Percentiles rank a stretch among this genome's conserved stretches.
Evolutionary conservation across 805 yeast species (phyloP).

Genomic region (Zygotorulaspora sp.): DNA sequence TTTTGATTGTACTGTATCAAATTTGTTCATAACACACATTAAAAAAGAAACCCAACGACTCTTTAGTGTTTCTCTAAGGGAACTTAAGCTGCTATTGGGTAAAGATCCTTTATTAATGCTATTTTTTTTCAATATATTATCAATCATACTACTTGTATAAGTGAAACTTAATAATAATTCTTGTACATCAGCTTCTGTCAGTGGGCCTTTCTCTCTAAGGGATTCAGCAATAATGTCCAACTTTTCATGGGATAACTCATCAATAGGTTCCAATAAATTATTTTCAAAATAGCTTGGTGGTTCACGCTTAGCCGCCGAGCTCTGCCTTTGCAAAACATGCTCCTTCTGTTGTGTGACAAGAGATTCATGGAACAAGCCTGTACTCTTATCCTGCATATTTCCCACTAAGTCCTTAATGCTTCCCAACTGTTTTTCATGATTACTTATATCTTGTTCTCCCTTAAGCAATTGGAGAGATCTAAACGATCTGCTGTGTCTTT

Average conservation of each 20-base stretch:
- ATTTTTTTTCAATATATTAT: not conserved
- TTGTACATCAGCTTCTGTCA: slow-evolving; percentile 19
- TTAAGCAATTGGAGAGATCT: slow-evolving; percentile 7
- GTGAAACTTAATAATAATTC: slow-evolving; percentile 13
- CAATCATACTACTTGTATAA: slow-evolving; percentile 4
- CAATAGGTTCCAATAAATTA: slow-evolving; percentile 14
- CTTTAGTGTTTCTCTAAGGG: slow-evolving; percentile 6
- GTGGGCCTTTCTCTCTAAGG: slow-evolving; percentile 7
- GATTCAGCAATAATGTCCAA: slow-evolving; percentile 3
- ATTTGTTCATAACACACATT: slow-evolving; percentile 8
- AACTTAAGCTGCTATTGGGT: slow-evolving; percentile 3
- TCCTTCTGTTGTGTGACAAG: not conserved
- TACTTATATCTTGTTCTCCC: slow-evolving; percentile 3
- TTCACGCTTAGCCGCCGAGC: slow-evolving; percentile 5
- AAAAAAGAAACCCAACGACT: slow-evolving; percentile 12
- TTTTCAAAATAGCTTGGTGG: not conserved
- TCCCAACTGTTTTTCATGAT: not conserved
- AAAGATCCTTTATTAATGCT: not conserved
- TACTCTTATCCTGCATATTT: not conserved
- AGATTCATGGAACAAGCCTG: not conserved
- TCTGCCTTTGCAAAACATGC: slow-evolving; percentile 1
- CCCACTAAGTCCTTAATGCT: not conserved
- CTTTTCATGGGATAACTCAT: slow-evolving; percentile 16
- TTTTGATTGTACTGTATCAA: slow-evolving; percentile 19
- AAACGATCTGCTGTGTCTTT: slow-evolving; percentile 20